Evolutionary conservation across 495 filamentous ascomycete species (phyloP), one percentile per base, ranked within the genome.

Genomic region (Pseudomonodictys pantanalensis): DNA sequence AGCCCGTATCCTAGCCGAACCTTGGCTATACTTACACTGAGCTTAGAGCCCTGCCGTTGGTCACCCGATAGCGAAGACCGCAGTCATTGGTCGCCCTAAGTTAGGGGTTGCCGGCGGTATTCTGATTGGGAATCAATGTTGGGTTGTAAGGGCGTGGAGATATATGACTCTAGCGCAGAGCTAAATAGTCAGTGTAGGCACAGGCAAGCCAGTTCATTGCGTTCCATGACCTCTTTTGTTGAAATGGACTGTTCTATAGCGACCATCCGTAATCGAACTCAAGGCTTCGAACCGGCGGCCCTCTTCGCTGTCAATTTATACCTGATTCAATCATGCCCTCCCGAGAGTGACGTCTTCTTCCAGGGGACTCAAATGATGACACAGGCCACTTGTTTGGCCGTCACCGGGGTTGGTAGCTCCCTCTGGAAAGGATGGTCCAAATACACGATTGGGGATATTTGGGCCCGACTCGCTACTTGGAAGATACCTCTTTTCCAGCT

Each of bases 401-500:
- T 60, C 15, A 53, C 57, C 6, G 48, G 49, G 1, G 18, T 32
- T 8, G 51, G 49, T 22, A 33, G 28, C 17, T 35, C 33, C n/a
- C 52, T 60, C 1, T 52, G 47, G 39, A 26, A 32, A 3, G 39
- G 57, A 12, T 60, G 57, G 57, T 45, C 38, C 10, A 4, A 46
- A 25, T 53, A 52, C 23, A 18, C 35, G 17, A 35, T 46, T 18
- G 3, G 6, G 1, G 57, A 52, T 44, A 60, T 60, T 1, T 60
- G 57, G 57, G 26, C 24, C 17, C 33, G 57, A 3, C 22, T 60
- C 10, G 49, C 46, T 1, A 53, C 49, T n/a, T 60, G 48, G 57
- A 60, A 60, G 29, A 22, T 53, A 12, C 48, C 47, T 4, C 38
- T 59, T 9, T 47, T 52, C n/a, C 56, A 59, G 29, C 39, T 59